Percentiles rank a stretch among this genome's conserved stretches.
Conservation (phyloP, 345 rosid genomes). For the Anacardium occidentale region DNA sequence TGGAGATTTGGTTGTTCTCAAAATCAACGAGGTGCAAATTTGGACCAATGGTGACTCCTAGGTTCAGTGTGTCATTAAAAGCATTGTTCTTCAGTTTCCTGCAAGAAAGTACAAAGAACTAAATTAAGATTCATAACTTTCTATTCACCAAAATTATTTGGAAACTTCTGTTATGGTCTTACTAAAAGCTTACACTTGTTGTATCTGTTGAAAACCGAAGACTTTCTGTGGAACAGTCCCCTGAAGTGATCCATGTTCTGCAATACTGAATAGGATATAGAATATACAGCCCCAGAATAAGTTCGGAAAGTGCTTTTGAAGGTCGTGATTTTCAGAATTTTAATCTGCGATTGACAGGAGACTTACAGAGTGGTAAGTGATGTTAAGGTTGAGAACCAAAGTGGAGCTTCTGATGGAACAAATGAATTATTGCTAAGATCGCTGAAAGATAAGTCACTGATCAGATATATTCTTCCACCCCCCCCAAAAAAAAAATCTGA, state of each 20-base stretch:
- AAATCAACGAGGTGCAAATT: conserved; percentile 68
- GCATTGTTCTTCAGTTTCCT: conserved; percentile 76
- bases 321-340: not conserved
- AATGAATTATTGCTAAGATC: conserved; percentile 89
- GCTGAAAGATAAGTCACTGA: conserved; percentile 37
- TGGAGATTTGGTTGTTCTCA: conserved; percentile 70
- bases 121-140: conserved; percentile 6
- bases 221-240: conserved; percentile 63
- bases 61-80: conserved; percentile 56
- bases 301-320: not conserved
- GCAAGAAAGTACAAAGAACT: conserved; percentile 18
- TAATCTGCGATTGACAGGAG: conserved; percentile 5
- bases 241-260: conserved; percentile 68
- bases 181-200: conserved; percentile 69
- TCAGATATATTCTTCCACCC: too few species aligned
- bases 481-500: too few species aligned
- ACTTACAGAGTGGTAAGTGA: conserved; percentile 84
- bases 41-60: conserved; percentile 53
- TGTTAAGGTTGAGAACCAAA: conserved; percentile 81
- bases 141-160: not conserved
- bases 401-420: conserved; percentile 61
- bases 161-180: not conserved
- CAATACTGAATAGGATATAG: conserved; percentile 44
- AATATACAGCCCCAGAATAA: conserved; percentile 4
- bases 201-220: conserved; percentile 65